These are phyloP conservation scores for Fagus crenata DNA, from an alignment of 306 rosid species.

Conservation along the genomic window DNA sequence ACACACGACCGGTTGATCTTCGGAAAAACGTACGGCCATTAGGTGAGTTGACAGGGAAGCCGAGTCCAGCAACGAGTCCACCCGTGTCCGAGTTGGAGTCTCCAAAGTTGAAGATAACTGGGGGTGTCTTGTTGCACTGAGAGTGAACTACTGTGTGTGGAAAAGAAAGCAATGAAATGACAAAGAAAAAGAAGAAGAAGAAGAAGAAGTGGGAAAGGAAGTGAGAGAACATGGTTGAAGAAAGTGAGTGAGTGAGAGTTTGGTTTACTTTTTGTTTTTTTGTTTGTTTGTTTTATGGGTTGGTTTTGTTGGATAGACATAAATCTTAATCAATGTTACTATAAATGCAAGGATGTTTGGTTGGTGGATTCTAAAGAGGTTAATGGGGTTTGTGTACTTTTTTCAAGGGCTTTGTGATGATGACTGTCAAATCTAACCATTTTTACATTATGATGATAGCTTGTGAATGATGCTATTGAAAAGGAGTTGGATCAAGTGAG, in stretches of 20 bases:
- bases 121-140: conserved; percentile 33
- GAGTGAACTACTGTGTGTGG: neutral
- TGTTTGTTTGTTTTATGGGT: no score
- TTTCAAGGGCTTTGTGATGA: no score
- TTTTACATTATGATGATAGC: no score
- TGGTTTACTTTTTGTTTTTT: no score
- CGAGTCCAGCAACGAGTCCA: conserved; percentile 86
- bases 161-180: neutral
- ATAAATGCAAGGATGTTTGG: no score
- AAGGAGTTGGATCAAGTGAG: no score
- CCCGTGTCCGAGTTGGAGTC: conserved; percentile 99
- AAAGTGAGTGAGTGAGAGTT: neutral
- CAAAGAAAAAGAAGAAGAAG: conserved; percentile 11
- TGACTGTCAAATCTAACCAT: no score
- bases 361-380: no score
- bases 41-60: conserved; percentile 67
- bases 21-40: conserved; percentile 82
- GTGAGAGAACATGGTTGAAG: neutral
- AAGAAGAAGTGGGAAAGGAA: neutral
- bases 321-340: no score
- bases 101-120: conserved; percentile 71
- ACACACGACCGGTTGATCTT: conserved; percentile 81
- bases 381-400: no score
- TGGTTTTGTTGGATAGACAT: no score
- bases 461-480: no score